Base-by-base conservation (phyloP, 2,329 filamentous ascomycete genomes). In the Pochonia chlamydosporia region DNA sequence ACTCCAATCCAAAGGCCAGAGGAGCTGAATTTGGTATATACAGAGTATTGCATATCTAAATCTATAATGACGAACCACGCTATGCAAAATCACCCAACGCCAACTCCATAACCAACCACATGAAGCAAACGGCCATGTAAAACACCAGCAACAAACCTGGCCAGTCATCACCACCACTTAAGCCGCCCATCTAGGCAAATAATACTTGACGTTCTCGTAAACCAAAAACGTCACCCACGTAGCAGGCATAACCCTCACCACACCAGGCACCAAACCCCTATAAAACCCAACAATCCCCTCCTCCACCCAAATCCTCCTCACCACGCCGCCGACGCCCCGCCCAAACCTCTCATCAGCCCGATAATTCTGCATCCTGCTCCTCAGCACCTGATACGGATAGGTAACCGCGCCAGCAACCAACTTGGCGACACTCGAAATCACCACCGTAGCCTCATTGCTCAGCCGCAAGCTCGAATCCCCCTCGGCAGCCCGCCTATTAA, bases 171-270 rank as follows among this genome's bases (percentile, higher is more conserved):
- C n/a, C n/a, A n/a, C n/a, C n/a, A n/a, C n/a, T n/a, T n/a, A n/a
- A n/a, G 47, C 56, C 18, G 61, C 16, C 73, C 68, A 72, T 40
- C 59, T 59, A 21, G 79, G 73, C 30, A 95, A 63, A 62, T 88
- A 84, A 55, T 79, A 82, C 68, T 86, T 90, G 50, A 86, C 84
- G 66, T 97, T 97, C 72, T 99, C 93, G 68, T 97, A 97, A 21
- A 97, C 91, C 58, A 99, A 68, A 63, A 99, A 97, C 2, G 92
- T 97, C 46, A 96, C 89, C 80, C 93, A 95, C 3, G 93, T 97
- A 26, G 90, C 91, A 3, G 93, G 93, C 65, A 99, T 74, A 24
- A 97, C 93, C 51, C 93, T 80, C 44, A 96, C 73, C n/a, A 96
- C 78, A 55, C 92, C 95, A 1, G 92, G 91, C 35, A 89, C 82